A percentile compares a stretch with the other conserved stretches of the same genome.
Conservation (phyloP, 495 filamentous ascomycete species). For the Jackrogersella multiformis region DNA sequence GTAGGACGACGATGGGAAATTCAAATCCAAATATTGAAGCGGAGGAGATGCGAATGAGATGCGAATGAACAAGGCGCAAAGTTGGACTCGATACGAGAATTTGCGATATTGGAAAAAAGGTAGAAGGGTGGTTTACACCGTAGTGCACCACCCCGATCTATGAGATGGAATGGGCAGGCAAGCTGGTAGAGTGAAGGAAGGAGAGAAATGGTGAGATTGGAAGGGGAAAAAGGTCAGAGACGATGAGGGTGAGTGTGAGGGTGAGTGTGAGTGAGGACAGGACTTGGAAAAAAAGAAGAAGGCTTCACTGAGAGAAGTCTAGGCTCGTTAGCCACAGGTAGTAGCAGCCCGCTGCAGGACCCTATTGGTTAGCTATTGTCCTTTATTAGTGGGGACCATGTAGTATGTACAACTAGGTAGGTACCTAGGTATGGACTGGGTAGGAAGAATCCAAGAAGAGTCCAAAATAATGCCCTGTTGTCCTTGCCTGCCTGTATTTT, state of each 20-base stretch:
- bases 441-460: constrained; percentile 28
- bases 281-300: constrained; percentile 41
- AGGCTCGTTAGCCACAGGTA: constrained; percentile 35
- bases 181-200: constrained; percentile 43
- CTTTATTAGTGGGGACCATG: constrained; percentile 34
- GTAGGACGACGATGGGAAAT: constrained; percentile 18
- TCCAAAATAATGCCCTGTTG: constrained; percentile 8
- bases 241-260: constrained; percentile 37
- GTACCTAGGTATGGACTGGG: constrained; percentile 20
- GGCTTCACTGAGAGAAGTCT: constrained; percentile 42
- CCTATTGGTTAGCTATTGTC: constrained; percentile 35
- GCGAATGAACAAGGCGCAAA: constrained; percentile 28
- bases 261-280: too few species aligned
- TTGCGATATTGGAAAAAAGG: constrained; percentile 8
- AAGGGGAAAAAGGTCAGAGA: constrained; percentile 42
- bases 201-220: constrained; percentile 41
- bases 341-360: constrained; percentile 23
- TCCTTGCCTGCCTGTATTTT: constrained; percentile 1
- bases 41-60: constrained; percentile 23
- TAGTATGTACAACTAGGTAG: too few species aligned
- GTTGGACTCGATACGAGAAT: neutral
- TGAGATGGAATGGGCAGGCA: constrained; percentile 34
- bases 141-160: constrained; percentile 50
- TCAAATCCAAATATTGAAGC: neutral
- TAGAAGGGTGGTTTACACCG: constrained; percentile 39